Evolutionary conservation across 2,329 filamentous ascomycete genomes (phyloP).

Genomic region (Coleophoma crateriformis): DNA sequence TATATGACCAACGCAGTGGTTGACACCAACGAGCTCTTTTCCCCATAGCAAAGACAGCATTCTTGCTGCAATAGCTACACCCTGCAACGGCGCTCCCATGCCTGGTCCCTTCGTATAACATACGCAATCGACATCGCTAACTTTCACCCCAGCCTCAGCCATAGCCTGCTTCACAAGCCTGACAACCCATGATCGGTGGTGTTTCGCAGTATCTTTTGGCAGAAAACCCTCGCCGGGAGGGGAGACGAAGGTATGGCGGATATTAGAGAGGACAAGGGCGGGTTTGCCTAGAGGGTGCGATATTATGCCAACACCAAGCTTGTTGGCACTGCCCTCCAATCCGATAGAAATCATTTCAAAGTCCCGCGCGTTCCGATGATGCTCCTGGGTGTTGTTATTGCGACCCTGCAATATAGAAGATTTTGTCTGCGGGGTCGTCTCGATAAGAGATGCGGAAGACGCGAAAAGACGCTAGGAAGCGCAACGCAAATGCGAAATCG

Average conservation of each 20-base stretch:
- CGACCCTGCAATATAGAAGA: too few species aligned
- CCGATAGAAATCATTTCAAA: conserved; percentile 58
- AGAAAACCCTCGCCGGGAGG: conserved; percentile 92
- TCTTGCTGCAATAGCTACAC: conserved; percentile 79
- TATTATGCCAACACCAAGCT: conserved; percentile 91
- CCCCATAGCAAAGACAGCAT: conserved; percentile 79
- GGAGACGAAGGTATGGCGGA: conserved; percentile 88
- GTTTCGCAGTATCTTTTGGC: conserved; percentile 89
- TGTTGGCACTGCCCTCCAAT: conserved; percentile 94
- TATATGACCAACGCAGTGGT: conserved; percentile 97
- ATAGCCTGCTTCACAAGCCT: conserved; percentile 76
- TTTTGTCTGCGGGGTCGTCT: too few species aligned
- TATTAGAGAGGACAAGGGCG: conserved; percentile 78
- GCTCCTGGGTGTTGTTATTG: too few species aligned
- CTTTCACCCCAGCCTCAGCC: conserved; percentile 54
- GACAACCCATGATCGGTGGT: conserved; percentile 85
- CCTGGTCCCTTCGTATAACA: conserved; percentile 95
- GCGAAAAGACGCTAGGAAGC: too few species aligned
- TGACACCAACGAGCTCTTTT: conserved; percentile 87
- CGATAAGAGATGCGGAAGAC: too few species aligned
- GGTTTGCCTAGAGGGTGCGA: conserved; percentile 54
- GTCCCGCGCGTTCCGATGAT: too few species aligned
- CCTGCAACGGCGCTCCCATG: conserved; percentile 90
- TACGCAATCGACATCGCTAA: conserved; percentile 76
- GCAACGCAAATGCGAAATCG: too few species aligned